Evolutionary conservation across 768 basidiomycete species (phyloP).

Genomic region (Lepiota subincarnata): DNA sequence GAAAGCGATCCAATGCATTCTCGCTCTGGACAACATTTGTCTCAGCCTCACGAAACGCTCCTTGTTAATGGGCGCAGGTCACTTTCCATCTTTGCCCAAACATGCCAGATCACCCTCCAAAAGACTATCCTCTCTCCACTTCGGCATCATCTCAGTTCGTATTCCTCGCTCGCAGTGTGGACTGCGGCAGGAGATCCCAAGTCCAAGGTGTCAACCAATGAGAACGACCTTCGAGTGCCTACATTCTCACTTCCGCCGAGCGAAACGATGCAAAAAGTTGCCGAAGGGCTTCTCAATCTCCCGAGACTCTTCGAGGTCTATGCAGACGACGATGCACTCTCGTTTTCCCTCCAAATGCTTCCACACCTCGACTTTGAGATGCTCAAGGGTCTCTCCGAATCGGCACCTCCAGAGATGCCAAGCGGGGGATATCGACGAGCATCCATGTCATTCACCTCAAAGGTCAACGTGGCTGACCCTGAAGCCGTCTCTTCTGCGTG

Average conservation of each 20-base stretch:
- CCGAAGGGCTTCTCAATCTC: slow-evolving; percentile 92
- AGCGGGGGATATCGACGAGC: slow-evolving; percentile 15
- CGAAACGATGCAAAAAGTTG: slow-evolving; percentile 81
- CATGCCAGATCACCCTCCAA: slow-evolving; percentile 77
- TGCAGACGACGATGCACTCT: slow-evolving; percentile 85
- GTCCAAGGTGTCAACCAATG: slow-evolving; percentile 35
- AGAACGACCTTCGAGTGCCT: slow-evolving; percentile 65
- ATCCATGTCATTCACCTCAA: slow-evolving; percentile 17
- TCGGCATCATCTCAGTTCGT: slow-evolving; percentile 63
- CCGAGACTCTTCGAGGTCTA: slow-evolving; percentile 94
- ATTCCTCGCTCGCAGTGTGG: slow-evolving; percentile 71
- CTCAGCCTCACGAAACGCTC: slow-evolving; percentile 33
- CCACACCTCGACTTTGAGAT: slow-evolving; percentile 62
- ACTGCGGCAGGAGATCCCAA: slow-evolving; percentile 46
- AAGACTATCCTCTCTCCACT: slow-evolving; percentile 83
- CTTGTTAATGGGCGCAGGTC: slow-evolving; percentile 53
- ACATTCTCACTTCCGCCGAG: slow-evolving; percentile 92
- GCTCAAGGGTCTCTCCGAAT: slow-evolving; percentile 43
- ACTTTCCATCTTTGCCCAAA: slow-evolving; percentile 59
- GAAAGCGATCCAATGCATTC: slow-evolving; percentile 35
- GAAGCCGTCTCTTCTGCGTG: slow-evolving; percentile 87
- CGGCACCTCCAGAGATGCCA: slow-evolving; percentile 25
- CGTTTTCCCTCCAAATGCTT: slow-evolving; percentile 81
- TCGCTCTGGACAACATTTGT: slow-evolving; percentile 19
- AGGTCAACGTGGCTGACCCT: slow-evolving; percentile 46